Percentiles rank a stretch among this genome's conserved stretches.
Conservation (phyloP, 352 stramenopile species). For the Phytophthora pseudosyringae region DNA sequence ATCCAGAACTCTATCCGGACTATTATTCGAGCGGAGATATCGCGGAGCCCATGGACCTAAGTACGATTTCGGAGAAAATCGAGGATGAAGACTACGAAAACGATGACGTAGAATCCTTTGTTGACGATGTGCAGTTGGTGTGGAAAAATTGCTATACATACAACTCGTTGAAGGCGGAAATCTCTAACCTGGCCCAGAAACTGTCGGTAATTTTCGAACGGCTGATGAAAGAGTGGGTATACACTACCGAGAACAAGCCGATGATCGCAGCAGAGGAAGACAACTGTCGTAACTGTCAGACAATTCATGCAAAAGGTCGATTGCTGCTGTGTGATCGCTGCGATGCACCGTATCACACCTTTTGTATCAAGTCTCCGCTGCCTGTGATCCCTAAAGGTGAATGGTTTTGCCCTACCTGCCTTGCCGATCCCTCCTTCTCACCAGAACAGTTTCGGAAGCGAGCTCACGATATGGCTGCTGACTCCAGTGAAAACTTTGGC, state of each 20-base stretch:
- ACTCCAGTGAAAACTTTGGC: slow-evolving; percentile 17
- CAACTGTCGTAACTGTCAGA: slow-evolving; percentile 78
- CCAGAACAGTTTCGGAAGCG: slow-evolving; percentile 64
- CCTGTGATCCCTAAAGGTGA: slow-evolving; percentile 62
- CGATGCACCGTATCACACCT: slow-evolving; percentile 85
- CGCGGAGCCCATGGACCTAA: slow-evolving; percentile 80
- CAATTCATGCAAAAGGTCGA: slow-evolving; percentile 66
- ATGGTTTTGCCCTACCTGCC: slow-evolving; percentile 81
- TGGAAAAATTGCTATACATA: slow-evolving; percentile 90
- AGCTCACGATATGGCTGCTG: slow-evolving; percentile 27
- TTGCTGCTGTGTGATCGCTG: slow-evolving; percentile 84
- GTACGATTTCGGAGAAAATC: slow-evolving; percentile 85
- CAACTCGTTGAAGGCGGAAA: slow-evolving; percentile 85
- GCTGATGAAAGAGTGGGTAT: slow-evolving; percentile 83
- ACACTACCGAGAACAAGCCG: slow-evolving; percentile 55
- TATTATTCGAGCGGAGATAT: slow-evolving; percentile 81
- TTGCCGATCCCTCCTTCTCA: slow-evolving; percentile 59
- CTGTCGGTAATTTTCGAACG: slow-evolving; percentile 80
- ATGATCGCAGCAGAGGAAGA: slow-evolving; percentile 80
- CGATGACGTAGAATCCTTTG: slow-evolving; percentile 81
- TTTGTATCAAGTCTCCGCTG: slow-evolving; percentile 74
- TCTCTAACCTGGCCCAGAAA: slow-evolving; percentile 78
- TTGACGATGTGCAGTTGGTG: slow-evolving; percentile 82
- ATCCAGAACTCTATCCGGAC: slow-evolving; percentile 84
- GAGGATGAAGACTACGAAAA: slow-evolving; percentile 88